Base-by-base conservation (phyloP, 169 alveolate species). In the Condylostoma magnum region DNA sequence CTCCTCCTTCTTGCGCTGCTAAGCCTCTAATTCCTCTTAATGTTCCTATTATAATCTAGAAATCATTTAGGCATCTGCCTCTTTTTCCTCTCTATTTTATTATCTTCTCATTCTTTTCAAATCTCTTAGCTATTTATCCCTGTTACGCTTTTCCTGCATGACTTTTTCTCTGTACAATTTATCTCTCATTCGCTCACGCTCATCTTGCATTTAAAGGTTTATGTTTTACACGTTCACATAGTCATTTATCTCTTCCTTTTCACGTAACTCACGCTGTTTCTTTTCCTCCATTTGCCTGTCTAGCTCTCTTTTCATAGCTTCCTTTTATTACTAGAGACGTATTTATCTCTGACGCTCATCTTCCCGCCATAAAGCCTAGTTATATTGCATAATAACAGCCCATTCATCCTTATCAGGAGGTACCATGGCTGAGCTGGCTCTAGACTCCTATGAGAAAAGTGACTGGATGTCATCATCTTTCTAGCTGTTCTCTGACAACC, bases 321-420 rank as follows among this genome's bases (percentile, higher is more conserved):
- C 30, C 67, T 77, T 68, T 47, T 77, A 48, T 36, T 80, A 81
- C 25, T 67, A 34, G 5, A 60, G 80, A 27, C 84, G 53, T 18
- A 34, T 36, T n/a, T 30, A 46, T 18, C 81, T 69, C 31, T 55
- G 60, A 47, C 51, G 55, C 36, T 80, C 69, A 48, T 80, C 87
- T 60, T 80, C 85, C 22, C 69, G 41, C 33, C 69, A 77, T 4
- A 76, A 48, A 25, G 71, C 51, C 6, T 54, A 44, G 18, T 80
- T 76, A 37, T 76, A 80, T 41, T 69, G 68, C 58, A 68, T 28
- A 22, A 80, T 80, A 6, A 60, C 87, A 5, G 87, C 83, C 87
- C 87, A 80, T 43, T 80, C 87, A 58, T 80, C 87, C n/a, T 80
- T 77, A 41, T 80, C 82, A 44, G 56, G 22, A 15, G 71, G 71